Base-by-base conservation (phyloP, 2,329 filamentous ascomycete genomes). In the Hymenoscyphus linearis region DNA sequence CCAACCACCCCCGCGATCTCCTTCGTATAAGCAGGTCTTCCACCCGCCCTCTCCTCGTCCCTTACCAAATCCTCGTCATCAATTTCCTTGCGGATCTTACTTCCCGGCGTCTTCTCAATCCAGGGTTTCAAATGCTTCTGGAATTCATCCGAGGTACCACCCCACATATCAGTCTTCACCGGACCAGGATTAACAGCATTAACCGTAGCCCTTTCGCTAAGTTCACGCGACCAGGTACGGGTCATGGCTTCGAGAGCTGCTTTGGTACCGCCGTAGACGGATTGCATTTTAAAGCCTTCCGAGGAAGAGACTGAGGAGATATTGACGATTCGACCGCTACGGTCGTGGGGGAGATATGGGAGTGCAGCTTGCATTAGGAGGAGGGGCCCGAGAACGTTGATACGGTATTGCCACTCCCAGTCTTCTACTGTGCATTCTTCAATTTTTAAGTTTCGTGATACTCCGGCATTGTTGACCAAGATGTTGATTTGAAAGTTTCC, bases 381-480 rank as follows among this genome's bases (percentile, higher is more conserved):
- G 25, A 96, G 76, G 1, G 91, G 91, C 0, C 89, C 91, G 10
- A 91, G 82, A 25, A 96, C 91, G 71, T 96, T 96, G 76, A 95
- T 82, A 60, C 83, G 82, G 77, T 91, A 96, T 60, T 88, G 85
- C 67, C 81, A 78, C 52, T 85, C 80, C 76, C 93, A 96, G 69
- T 92, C 83, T 13, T 80, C 79, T 5, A 80, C 71, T 3, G 81
- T 82, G 64, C 91, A 83, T 31, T 89, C 82, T 57, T 84, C 81
- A 26, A 89, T 76, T 27, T 77, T 73, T 67, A 87, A 83, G 76
- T 95, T 93, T 44, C 83, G 77, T 35, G 84, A 78, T 6, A 86
- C 77, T 59, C 90, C 92, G 34, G 92, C 91, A 74, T 96, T 96
- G 82, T 96, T 96, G 78, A 96, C 79, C 58, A 96, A 78, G 64